phyloP scores from a whole-genome alignment of 2,329 filamentous ascomycete species.

The Colletotrichum orchidophilum region DNA sequence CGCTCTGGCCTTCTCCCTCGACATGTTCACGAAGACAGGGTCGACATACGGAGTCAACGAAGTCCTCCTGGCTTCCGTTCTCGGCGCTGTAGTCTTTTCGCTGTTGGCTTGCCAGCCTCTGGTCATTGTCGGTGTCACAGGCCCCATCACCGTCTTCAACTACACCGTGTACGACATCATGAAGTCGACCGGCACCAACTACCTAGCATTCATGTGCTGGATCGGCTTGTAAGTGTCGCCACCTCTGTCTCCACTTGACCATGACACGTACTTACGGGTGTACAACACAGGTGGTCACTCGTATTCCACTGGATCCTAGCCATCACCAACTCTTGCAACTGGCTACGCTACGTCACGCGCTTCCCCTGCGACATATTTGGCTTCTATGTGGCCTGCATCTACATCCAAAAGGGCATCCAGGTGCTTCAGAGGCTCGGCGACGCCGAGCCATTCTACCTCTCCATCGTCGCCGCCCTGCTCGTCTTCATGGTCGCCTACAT shows the following conservation, averaged over 20 bases:
- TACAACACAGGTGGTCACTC: constrained; percentile 73
- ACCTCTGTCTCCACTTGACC: neutral
- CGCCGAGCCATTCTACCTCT: constrained; percentile 77
- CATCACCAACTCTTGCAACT: constrained; percentile 87
- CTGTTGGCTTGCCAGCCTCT: constrained; percentile 84
- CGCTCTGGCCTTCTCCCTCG: constrained; percentile 86
- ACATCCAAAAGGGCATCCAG: constrained; percentile 90
- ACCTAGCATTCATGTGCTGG: constrained; percentile 92
- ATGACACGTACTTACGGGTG: neutral
- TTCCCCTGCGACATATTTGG: constrained; percentile 96
- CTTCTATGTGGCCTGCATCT: constrained; percentile 93
- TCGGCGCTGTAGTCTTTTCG: constrained; percentile 84
- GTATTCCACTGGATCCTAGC: constrained; percentile 87
- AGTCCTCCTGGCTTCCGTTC: constrained; percentile 84
- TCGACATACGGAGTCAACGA: constrained; percentile 92
- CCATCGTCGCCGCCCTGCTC: constrained; percentile 78
- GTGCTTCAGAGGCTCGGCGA: constrained; percentile 80
- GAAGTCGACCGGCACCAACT: constrained; percentile 78
- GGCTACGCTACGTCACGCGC: constrained; percentile 86
- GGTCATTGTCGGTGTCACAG: constrained; percentile 90
- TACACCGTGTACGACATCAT: constrained; percentile 95
- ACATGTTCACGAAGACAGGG: constrained; percentile 91
- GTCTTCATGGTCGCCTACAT: constrained; percentile 82
- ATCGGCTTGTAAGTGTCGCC: constrained; percentile 74
- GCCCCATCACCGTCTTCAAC: constrained; percentile 93